Evolutionary conservation across 2,329 filamentous ascomycete species (phyloP).

Genomic region (Fusarium torulosum): DNA sequence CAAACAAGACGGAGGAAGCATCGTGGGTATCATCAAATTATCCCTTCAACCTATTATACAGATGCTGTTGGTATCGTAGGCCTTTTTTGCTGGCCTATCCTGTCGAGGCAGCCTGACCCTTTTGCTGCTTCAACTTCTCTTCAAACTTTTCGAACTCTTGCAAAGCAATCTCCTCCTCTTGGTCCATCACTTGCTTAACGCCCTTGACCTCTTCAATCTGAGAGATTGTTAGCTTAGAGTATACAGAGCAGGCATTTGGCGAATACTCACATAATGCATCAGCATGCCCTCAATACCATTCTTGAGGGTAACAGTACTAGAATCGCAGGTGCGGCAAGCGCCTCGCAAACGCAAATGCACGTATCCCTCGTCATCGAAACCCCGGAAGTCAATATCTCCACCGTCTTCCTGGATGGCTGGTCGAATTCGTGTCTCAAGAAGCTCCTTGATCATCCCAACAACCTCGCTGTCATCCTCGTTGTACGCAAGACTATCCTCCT

Average conservation of each 20-base stretch:
- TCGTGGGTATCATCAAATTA: conserved; percentile 48
- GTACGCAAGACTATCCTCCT: conserved; percentile 81
- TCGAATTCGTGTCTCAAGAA: conserved; percentile 93
- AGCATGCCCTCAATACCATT: conserved; percentile 99
- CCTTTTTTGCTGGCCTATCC: conserved; percentile 9
- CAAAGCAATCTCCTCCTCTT: conserved; percentile 89
- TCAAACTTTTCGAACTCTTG: conserved; percentile 95
- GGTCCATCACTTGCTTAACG: conserved; percentile 89
- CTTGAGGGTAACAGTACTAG: conserved; percentile 95
- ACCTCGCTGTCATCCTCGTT: conserved; percentile 94
- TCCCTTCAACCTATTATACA: conserved; percentile 45
- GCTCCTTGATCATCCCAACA: conserved; percentile 97
- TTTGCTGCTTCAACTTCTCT: conserved; percentile 76
- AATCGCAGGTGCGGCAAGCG: conserved; percentile 95
- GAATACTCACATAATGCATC: conserved; percentile 85
- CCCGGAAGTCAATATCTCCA: conserved; percentile 94
- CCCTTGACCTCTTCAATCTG: conserved; percentile 96
- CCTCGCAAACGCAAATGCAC: conserved; percentile 91
- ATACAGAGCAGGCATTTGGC: neutral
- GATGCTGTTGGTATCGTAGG: conserved; percentile 7
- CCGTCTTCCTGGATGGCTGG: conserved; percentile 98
- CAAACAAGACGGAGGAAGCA: conserved; percentile 8
- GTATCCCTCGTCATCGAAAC: conserved; percentile 83
- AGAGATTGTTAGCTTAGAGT: conserved; percentile 45
- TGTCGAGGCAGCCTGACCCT: conserved; percentile 50